These are phyloP conservation scores for Cyclaneusma minus DNA, from an alignment of 2,329 filamentous ascomycete genomes.

Conservation along the genomic window DNA sequence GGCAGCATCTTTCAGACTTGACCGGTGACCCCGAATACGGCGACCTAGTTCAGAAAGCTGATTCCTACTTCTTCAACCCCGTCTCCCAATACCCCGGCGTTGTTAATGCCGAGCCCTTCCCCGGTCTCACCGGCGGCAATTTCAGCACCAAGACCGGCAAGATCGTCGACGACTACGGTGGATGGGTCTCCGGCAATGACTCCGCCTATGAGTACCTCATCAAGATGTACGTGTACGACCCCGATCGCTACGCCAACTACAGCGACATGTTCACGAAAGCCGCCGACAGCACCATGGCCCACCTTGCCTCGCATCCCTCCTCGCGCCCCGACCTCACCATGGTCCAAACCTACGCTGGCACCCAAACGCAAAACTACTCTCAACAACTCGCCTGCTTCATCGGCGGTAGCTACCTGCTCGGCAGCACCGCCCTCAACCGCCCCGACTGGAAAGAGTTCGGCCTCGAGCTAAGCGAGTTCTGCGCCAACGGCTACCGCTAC, in stretches of 20 bases:
- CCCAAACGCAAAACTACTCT: constrained; percentile 21
- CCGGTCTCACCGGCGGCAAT: constrained; percentile 52
- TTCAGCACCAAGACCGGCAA: constrained; percentile 46
- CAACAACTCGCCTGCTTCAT: constrained; percentile 59
- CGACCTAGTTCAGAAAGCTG: constrained; percentile 44
- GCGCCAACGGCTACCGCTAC: constrained; percentile 51
- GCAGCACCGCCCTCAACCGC: constrained; percentile 47
- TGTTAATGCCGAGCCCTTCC: constrained; percentile 54
- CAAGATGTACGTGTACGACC: constrained; percentile 73
- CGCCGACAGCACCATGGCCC: constrained; percentile 53
- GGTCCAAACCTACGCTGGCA: constrained; percentile 36
- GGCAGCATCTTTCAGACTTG: constrained; percentile 61
- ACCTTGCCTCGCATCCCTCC: constrained; percentile 50
- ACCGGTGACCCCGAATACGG: constrained; percentile 50
- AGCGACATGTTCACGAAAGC: constrained; percentile 57
- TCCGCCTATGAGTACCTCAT: constrained; percentile 77
- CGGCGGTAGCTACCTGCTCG: constrained; percentile 69
- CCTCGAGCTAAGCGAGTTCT: constrained; percentile 44
- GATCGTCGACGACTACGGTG: constrained; percentile 49
- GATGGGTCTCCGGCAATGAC: constrained; percentile 61
- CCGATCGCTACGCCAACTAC: constrained; percentile 42
- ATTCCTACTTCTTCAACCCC: constrained; percentile 45
- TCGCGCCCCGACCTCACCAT: constrained; percentile 55
- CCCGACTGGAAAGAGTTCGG: constrained; percentile 4
- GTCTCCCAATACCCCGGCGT: constrained; percentile 24